Evolutionary conservation across 345 rosid species (phyloP).

Genomic region (Theobroma cacao): DNA sequence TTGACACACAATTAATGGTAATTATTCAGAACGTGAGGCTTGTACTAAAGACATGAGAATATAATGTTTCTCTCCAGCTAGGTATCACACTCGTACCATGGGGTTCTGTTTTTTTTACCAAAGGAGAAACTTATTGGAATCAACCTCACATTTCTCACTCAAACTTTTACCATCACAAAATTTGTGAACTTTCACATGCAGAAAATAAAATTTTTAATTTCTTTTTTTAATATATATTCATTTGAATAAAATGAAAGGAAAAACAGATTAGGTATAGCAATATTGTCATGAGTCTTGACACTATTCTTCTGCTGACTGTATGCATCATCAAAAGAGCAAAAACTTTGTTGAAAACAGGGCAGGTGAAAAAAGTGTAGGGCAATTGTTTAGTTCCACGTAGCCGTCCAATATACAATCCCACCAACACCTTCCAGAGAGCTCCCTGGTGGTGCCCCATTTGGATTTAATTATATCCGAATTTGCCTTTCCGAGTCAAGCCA

Average conservation of each 20-base stretch:
- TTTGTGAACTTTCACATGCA: background rate
- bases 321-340: background rate
- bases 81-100: background rate
- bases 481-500: background rate
- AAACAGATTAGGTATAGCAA: background rate
- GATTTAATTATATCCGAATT: background rate
- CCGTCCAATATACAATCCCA: background rate
- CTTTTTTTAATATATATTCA: too few relatives aligned
- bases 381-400: background rate
- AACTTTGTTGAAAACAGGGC: background rate
- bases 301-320: background rate
- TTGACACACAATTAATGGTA: background rate
- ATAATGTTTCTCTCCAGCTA: background rate
- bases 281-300: background rate
- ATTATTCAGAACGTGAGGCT: background rate
- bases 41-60: background rate
- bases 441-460: background rate
- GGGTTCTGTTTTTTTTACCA: background rate
- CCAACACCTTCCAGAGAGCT: background rate
- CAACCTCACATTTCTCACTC: background rate
- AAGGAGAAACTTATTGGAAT: background rate
- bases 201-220: too few relatives aligned
- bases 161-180: background rate
- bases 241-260: background rate
- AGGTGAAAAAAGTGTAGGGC: background rate